Conservation (phyloP, 2,329 filamentous ascomycete genomes). For the Diaporthe sp. region DNA sequence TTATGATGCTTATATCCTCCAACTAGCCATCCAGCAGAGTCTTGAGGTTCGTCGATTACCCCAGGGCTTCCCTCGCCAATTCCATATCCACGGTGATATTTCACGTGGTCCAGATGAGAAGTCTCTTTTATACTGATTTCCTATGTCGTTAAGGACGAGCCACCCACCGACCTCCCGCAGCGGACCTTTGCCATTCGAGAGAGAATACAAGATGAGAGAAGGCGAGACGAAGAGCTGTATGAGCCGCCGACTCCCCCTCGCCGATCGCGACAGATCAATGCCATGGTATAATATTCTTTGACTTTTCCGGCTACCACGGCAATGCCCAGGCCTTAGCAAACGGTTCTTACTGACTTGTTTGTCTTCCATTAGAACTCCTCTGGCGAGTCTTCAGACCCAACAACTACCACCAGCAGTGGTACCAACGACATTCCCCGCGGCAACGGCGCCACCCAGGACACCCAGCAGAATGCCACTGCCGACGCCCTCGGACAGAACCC, state of each 20-base stretch:
- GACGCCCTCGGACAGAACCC: not conserved
- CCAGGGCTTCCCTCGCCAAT: not conserved
- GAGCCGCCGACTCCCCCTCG: not conserved
- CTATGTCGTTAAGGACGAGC: not conserved
- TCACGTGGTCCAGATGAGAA: not conserved
- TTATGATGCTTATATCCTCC: too few species aligned
- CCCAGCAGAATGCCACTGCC: not conserved
- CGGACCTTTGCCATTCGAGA: not conserved
- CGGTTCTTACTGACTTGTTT: not conserved
- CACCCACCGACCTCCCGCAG: not conserved
- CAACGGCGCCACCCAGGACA: not conserved
- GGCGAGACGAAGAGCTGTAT: not conserved
- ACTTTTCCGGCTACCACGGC: not conserved
- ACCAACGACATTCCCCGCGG: not conserved
- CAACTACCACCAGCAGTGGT: not conserved
- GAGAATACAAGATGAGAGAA: not conserved
- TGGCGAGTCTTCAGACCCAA: too few species aligned
- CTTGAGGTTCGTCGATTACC: not conserved
- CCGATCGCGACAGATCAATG: not conserved
- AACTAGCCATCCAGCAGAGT: not conserved
- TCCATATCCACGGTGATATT: not conserved
- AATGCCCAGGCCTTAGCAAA: too few species aligned
- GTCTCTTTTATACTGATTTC: not conserved
- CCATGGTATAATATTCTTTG: not conserved
- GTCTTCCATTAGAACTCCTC: not conserved